Evolutionary conservation across 1,139 yeast species (phyloP).

Genomic region (Tardiomyces digboiensis): DNA sequence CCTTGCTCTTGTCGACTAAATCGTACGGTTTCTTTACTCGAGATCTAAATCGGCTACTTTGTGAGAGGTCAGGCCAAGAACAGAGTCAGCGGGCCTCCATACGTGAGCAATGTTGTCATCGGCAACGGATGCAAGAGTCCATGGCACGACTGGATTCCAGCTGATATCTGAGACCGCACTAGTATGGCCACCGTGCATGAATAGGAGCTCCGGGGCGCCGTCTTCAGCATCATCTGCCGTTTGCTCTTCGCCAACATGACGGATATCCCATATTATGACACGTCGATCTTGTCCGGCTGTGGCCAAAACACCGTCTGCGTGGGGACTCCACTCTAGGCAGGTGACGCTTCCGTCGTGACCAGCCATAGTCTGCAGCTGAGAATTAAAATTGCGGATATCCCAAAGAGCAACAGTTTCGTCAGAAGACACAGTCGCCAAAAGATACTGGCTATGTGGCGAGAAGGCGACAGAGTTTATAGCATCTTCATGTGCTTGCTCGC

Average conservation of each 20-base stretch:
- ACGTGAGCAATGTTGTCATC: constrained; percentile 81
- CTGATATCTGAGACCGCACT: constrained; percentile 76
- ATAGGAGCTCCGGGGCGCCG: constrained; percentile 42
- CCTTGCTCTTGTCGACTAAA: too few relatives aligned
- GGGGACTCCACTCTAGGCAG: constrained; percentile 72
- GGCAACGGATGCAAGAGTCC: constrained; percentile 74
- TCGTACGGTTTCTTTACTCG: neutral
- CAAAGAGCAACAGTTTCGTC: constrained; percentile 50
- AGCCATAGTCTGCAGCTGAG: constrained; percentile 25
- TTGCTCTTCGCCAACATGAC: constrained; percentile 33
- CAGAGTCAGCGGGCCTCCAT: constrained; percentile 40
- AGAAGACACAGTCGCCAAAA: constrained; percentile 67
- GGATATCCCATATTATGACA: constrained; percentile 66
- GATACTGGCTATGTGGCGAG: constrained; percentile 43
- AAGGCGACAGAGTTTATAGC: constrained; percentile 62
- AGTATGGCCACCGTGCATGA: constrained; percentile 88
- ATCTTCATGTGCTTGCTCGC: constrained; percentile 22
- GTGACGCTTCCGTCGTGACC: constrained; percentile 62
- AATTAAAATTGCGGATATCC: constrained; percentile 47
- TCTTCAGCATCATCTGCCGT: constrained; percentile 33
- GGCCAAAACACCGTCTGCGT: constrained; percentile 49
- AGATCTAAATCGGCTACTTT: neutral
- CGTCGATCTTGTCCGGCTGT: constrained; percentile 65
- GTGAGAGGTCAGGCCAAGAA: neutral
- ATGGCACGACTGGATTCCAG: constrained; percentile 76